These are phyloP conservation scores for Triticum timopheevii DNA, from an alignment of 176 grass and related monocot genomes.

Conservation along the genomic window DNA sequence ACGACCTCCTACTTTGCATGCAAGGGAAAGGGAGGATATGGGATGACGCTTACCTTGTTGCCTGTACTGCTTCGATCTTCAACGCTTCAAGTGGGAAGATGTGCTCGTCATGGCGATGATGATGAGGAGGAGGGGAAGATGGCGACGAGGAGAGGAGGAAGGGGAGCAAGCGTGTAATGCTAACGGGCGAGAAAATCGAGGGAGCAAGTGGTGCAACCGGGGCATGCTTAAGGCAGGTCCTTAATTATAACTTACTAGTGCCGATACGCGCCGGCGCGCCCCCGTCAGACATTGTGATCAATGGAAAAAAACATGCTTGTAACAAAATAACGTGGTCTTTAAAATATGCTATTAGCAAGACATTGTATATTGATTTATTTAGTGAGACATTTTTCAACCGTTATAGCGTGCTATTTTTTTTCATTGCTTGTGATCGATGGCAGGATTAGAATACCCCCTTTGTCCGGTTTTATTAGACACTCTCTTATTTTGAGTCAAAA, in stretches of 20 bases:
- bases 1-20: neutral
- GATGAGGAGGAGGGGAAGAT: neutral
- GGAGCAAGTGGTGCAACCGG: neutral
- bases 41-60: neutral
- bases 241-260: neutral
- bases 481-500: no score
- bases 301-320: no score
- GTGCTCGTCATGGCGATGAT: neutral
- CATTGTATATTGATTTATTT: no score
- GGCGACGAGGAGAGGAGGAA: neutral
- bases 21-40: neutral
- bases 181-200: slow-evolving; percentile 22
- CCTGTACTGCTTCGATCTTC: neutral
- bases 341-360: no score
- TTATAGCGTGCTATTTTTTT: no score
- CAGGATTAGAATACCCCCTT: no score
- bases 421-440: no score
- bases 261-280: no score
- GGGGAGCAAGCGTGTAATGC: neutral
- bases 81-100: neutral
- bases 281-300: no score
- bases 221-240: neutral
- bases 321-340: no score
- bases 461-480: no score
- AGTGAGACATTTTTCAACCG: no score